Base-by-base conservation (phyloP, 257 asterid species). In the Paraleonurus japonicus region DNA sequence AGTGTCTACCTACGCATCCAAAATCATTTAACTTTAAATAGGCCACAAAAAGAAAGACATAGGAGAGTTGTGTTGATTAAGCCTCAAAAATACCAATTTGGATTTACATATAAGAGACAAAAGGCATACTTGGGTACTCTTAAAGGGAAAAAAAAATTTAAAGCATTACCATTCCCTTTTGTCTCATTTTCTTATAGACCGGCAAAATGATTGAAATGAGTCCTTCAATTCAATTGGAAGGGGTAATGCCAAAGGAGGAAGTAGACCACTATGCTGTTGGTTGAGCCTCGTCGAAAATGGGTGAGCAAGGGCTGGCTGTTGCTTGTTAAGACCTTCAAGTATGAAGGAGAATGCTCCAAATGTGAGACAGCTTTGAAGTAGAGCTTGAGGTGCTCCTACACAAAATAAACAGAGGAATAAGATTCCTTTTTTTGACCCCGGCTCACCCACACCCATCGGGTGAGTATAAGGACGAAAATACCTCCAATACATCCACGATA, bases 321-420 rank as follows among this genome's bases (percentile, higher is more conserved):
- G 96, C 78, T 89, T 89, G 95, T 94, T 89, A 41, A 91, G 85
- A 50, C 95, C 95, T 79, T 92, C 99, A 1, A 95, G 83, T 77
- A 92, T 79, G 69, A 92, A 95, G 2, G 96, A 95, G 88, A 95
- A 89, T 13, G 98, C 98, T 55, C 98, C 99, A 63, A 91, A 88
- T 7, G 96, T 95, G 66, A 92, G 78, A 73, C 99, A 95, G 81
- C 90, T 89, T 72, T 95, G 98, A 41, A 95, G 85, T 37, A 95
- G 89, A 73, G 96, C 96, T 78, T 95, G 96, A 0, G 99, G 99
- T 48, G 96, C 93, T 72, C 99, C 99, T 94, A 80, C 15, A 73
- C 67, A 66, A 58, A 74, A 70, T 28, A 54, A n/a, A n/a, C 19
- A 72, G 43, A 73, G 43, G 33, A 6, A 63, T 67, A 57, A 59